Percentiles rank a stretch among this genome's conserved stretches.
Conservation (phyloP, 106 monocot genomes). For the Allium sativum region DNA sequence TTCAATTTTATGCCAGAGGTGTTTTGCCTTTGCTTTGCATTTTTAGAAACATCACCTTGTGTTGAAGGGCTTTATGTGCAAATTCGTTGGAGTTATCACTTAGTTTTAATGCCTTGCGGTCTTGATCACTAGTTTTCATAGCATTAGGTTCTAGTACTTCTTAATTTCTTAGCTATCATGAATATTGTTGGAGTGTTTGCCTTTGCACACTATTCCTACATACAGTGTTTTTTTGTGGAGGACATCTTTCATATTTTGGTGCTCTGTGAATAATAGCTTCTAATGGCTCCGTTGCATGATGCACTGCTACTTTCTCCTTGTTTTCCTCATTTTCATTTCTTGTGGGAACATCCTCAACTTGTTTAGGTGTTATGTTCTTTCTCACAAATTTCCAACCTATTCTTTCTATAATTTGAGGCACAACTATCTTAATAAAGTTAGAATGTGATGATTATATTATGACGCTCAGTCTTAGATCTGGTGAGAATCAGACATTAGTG, state of each 20-base stretch:
- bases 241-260: slow-evolving; percentile 8
- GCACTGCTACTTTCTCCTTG: background rate
- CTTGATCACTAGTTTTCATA: background rate
- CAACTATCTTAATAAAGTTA: too few species aligned
- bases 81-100: background rate
- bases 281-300: background rate
- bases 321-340: background rate
- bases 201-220: slow-evolving; percentile 2
- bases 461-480: too few species aligned
- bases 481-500: too few species aligned
- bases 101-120: background rate
- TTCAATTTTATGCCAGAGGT: background rate
- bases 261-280: background rate
- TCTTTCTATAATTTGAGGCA: too few species aligned
- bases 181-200: background rate
- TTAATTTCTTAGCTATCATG: background rate
- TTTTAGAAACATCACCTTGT: background rate
- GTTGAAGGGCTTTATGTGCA: background rate
- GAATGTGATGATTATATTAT: too few species aligned
- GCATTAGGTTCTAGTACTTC: background rate
- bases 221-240: slow-evolving; percentile 9
- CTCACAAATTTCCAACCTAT: too few species aligned
- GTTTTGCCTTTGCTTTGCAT: slow-evolving; percentile 6
- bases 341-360: background rate
- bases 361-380: slow-evolving; percentile 12